Percentiles rank a stretch among this genome's conserved stretches.
Evolutionary conservation across 140 eudicot species (phyloP).

Genomic region (Stevia rebaudiana): DNA sequence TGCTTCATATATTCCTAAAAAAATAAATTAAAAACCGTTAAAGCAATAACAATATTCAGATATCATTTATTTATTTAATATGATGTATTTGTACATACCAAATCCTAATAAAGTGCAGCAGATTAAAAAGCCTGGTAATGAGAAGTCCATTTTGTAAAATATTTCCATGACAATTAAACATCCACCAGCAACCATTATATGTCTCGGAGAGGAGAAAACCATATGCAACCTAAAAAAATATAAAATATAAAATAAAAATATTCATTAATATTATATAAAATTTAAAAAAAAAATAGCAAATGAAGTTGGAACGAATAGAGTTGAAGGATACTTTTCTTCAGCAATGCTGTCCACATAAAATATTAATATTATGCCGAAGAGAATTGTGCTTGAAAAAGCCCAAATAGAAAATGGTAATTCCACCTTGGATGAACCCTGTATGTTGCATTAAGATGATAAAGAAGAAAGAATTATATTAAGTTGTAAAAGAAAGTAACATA

Average conservation of each 20-base stretch:
- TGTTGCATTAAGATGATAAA: conserved; percentile 13
- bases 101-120: conserved; percentile 62
- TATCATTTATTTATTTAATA: not conserved
- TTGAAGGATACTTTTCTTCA: conserved; percentile 68
- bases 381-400: conserved; percentile 71
- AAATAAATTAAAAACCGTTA: conserved; percentile 1
- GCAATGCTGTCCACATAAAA: conserved; percentile 84
- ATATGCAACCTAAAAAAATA: conserved; percentile 90
- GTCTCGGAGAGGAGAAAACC: conserved; percentile 95
- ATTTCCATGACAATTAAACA: conserved; percentile 74
- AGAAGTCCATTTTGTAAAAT: conserved; percentile 79
- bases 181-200: conserved; percentile 83
- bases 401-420: conserved; percentile 79
- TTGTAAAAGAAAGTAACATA: not conserved
- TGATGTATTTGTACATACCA: conserved; percentile 42
- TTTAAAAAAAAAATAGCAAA: not conserved
- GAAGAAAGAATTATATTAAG: not conserved
- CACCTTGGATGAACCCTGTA: conserved; percentile 66
- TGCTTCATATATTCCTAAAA: conserved; percentile 84
- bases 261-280: not conserved
- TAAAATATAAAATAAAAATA: not conserved
- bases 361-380: conserved; percentile 72
- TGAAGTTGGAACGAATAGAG: not conserved
- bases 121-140: conserved; percentile 68
- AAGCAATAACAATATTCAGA: not conserved